Evolutionary conservation across 2,329 filamentous ascomycete genomes (phyloP), one percentile per base, ranked within the genome.

Genomic region (Fusarium sp.): DNA sequence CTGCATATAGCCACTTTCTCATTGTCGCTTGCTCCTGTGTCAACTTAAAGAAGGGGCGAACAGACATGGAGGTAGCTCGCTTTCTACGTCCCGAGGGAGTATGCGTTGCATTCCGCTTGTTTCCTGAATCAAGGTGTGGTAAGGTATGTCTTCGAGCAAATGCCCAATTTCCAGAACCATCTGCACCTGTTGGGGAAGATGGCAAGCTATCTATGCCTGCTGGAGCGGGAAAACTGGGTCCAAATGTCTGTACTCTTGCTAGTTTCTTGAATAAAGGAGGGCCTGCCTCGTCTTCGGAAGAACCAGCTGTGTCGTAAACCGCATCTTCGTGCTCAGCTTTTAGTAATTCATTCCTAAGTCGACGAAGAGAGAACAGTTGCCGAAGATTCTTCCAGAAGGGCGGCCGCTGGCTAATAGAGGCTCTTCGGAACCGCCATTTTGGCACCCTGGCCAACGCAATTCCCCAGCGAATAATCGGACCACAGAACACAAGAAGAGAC

Each of bases 371-470:
- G 62, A 86, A 62, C 71, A 68, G 81, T 71, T 70, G 84, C 75
- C 60, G 81, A 78, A 73, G 80, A 56, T 66, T 81, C 79, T 73
- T 84, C 75, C 70, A 83, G 55, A 72, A 78, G 67, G 66, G 78
- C 74, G 38, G 76, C 65, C 60, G 80, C 78, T 71, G 81, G 79
- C 59, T 74, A 30, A 76, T 77, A 2, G 82, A 78, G 20, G 85
- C 82, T 58, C 90, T 88, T 73, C 89, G 87, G 74, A 98, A 94
- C 45, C 94, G 92, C 94, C 95, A 98, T 74, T 90, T 94, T 4
- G 96, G 96, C 20, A 98, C 93, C 61, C 95, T 87, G 53, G 95
- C 94, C 65, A 99, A 83, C 27, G 91, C 87, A 56, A 98, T 91
- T 47, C 93, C 94, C 92, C 93, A 97, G 74, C 86, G 87, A 38